Evolutionary conservation across 371 early-diverging fungal species (phyloP), one percentile per base, ranked within the genome.

Genomic region (Mucor velutinosus): DNA sequence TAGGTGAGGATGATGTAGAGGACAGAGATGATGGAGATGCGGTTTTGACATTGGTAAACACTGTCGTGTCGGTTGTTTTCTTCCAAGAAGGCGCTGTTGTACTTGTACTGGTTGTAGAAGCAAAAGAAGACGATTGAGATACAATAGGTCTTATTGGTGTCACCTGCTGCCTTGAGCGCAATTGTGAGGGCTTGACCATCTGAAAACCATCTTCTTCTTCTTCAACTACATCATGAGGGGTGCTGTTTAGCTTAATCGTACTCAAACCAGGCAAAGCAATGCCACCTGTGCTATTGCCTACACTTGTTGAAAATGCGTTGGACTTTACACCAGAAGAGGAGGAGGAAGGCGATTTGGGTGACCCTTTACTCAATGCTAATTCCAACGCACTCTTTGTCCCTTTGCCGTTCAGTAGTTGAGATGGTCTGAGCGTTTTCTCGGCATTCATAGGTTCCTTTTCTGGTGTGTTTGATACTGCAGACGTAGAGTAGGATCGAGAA

Each of bases 141-240:
- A 19, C 12, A 25, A 41, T 56, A 17, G 55, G 30, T 47, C 23
- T 33, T 33, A 30, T 47, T 21, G 55, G 43, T 29, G n/a, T 37
- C 7, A 39, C 23, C 7, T 65, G 65, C 41, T 64, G 65, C 19
- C 35, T 53, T 33, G 76, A 73, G n/a, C 77, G 75, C 17, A 80
- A 12, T n/a, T 74, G 70, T 0, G 79, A 78, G 10, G 83, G 83
- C 43, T 76, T 80, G 33, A 83, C 69, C 30, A 83, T 66, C 41
- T 83, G 80, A 55, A 71, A 80, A 23, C 77, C 77, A 39, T 76
- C 80, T 17, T 73, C 78, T 17, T 66, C 70, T 7, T 74, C 67
- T 14, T 56, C 70, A 7, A 70, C 73, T 6, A 25, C 47, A 29
- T 37, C 59, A n/a, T 29, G 39, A 4, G 33, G 33, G 7, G 29